Conservation (phyloP, 768 basidiomycete genomes). For the Tricholoma terreum region DNA sequence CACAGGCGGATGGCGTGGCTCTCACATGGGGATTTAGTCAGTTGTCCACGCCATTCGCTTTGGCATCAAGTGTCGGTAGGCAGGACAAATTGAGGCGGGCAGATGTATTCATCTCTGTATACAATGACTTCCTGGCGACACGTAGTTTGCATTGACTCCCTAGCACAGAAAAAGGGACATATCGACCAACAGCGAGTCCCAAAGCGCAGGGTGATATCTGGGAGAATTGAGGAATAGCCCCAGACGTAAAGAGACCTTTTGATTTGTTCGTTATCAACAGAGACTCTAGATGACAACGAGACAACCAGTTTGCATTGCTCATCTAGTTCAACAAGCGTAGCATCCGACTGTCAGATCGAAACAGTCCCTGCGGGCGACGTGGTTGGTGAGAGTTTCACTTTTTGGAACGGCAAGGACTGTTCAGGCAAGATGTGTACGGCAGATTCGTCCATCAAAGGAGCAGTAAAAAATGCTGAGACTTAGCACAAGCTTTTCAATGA, state of each 20-base stretch:
- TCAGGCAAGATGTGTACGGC: slow-evolving; percentile 28
- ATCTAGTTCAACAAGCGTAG: slow-evolving; percentile 20
- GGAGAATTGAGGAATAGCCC: slow-evolving; percentile 10
- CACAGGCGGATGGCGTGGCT: slow-evolving; percentile 6
- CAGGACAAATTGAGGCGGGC: slow-evolving; percentile 26
- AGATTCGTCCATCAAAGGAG: slow-evolving; percentile 23
- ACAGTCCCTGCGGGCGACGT: neutral
- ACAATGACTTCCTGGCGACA: slow-evolving; percentile 53
- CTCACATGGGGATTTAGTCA: slow-evolving; percentile 25
- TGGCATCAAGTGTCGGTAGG: slow-evolving; percentile 18
- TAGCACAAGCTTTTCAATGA: slow-evolving; percentile 22
- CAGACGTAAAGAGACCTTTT: slow-evolving; percentile 15
- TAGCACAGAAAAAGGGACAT: slow-evolving; percentile 40
- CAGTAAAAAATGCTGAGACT: slow-evolving; percentile 25
- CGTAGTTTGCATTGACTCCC: slow-evolving; percentile 35
- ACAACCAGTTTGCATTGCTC: slow-evolving; percentile 23
- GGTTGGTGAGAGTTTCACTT: neutral
- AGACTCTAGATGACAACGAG: slow-evolving; percentile 12
- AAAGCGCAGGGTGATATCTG: slow-evolving; percentile 10
- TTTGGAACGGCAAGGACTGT: neutral
- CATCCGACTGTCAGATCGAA: slow-evolving; percentile 16
- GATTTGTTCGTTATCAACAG: slow-evolving; percentile 12
- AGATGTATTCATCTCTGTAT: slow-evolving; percentile 35
- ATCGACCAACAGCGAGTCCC: slow-evolving; percentile 3
- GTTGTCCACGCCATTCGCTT: slow-evolving; percentile 12